phyloP scores from a whole-genome alignment of 768 basidiomycete species.

The Suillus paluster region DNA sequence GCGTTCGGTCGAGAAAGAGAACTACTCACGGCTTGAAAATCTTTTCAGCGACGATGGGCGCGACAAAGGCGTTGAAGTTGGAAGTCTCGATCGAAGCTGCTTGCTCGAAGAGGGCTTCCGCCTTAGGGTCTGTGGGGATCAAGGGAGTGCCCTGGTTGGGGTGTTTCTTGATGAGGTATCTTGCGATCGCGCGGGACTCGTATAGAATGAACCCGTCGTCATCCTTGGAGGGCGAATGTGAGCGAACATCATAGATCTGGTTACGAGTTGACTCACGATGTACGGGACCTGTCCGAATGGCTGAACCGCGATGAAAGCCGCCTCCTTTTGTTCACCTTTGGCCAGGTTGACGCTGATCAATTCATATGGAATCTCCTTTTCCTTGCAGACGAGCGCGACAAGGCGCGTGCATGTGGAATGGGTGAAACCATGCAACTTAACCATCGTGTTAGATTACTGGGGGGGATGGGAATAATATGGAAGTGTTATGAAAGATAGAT shows the following conservation, averaged over 20 bases:
- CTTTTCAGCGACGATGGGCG: conserved; percentile 49
- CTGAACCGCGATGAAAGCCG: conserved; percentile 50
- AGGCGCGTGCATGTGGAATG: conserved; percentile 54
- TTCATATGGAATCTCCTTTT: conserved; percentile 62
- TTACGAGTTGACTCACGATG: conserved; percentile 30
- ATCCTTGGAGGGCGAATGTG: conserved; percentile 33
- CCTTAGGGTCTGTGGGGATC: conserved; percentile 48
- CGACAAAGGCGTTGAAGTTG: conserved; percentile 52
- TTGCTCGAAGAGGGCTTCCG: conserved; percentile 36
- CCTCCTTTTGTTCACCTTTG: conserved; percentile 50
- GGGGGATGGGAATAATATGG: not conserved
- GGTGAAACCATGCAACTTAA: conserved; percentile 37
- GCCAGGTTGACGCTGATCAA: conserved; percentile 47
- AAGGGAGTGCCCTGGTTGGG: conserved; percentile 52
- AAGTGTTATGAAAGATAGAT: not conserved
- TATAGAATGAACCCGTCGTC: conserved; percentile 68
- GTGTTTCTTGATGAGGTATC: conserved; percentile 63
- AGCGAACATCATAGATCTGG: not conserved
- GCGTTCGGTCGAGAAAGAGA: not conserved
- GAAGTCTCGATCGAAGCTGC: conserved; percentile 49
- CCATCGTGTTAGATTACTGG: conserved; percentile 27
- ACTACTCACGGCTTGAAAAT: conserved; percentile 53
- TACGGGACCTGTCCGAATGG: conserved; percentile 62
- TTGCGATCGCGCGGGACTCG: conserved; percentile 63
- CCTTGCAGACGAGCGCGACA: conserved; percentile 55